Evolutionary conservation across 768 basidiomycete genomes (phyloP), one percentile per base, ranked within the genome.

Genomic region (Filobasidium floriforme): DNA sequence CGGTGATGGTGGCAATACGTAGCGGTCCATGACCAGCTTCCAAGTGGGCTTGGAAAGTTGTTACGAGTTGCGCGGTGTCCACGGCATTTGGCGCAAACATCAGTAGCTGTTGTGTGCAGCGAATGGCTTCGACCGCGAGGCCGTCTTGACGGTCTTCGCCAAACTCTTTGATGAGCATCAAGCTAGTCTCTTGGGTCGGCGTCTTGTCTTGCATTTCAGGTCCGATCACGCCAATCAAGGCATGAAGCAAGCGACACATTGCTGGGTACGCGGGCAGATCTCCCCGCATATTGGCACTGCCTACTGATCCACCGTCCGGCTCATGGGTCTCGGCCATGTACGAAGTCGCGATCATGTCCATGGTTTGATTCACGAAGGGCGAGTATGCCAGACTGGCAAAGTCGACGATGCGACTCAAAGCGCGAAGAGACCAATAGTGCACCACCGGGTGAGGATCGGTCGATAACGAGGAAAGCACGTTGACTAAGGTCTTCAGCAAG

Each of bases 401-500:
- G 73, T 90, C 87, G 75, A 96, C 88, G 65, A 98, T 93, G 18
- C 85, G 83, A 7, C 88, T 85, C 37, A 99, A 82, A 0, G 96
- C 89, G 59, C 85, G 86, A 68, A 97, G 81, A 1, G 94, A 88
- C 87, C 89, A 93, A 74, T 88, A 96, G 77, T 98, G 94, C 7
- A 97, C 96, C 40, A 92, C 84, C 0, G 96, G 94, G 76, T 98
- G 96, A 0, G 94, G 92, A 76, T 99, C 96, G 68, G 89, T 92
- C 77, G 88, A 87, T 22, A 99, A 84, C 0, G 93, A 94, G 86
- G 94, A 90, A 43, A 97, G 82, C 54, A 98, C 87, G 74, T 96
- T 92, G 68, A 94, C 89, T 0, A 93, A 91, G 0, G 93, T 96
- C 79, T 97, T 98, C 67, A 98, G 83, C 18, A 97, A 83, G 0